Percentiles rank a stretch among this genome's conserved stretches.
These are phyloP conservation scores for Talaromyces stipitatus DNA, from an alignment of 495 filamentous ascomycete species.

Conservation along the genomic window DNA sequence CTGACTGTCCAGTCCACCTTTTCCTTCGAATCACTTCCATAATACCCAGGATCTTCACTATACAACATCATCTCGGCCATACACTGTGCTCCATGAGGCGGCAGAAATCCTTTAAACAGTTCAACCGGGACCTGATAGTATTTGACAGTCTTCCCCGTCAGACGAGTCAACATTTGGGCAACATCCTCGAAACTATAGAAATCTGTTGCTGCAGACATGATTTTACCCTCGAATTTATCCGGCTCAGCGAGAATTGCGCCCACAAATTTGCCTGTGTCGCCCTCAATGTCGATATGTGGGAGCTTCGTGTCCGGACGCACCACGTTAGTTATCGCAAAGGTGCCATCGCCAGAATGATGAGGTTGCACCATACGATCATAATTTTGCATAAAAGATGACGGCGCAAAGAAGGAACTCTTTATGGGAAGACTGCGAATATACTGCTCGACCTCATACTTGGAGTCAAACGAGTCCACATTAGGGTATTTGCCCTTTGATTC, in stretches of 20 bases:
- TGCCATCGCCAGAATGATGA: slow-evolving; percentile 1
- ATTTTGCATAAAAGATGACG: slow-evolving; percentile 14
- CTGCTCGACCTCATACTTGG: slow-evolving; percentile 32
- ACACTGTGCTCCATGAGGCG: slow-evolving; percentile 10
- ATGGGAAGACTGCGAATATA: slow-evolving; percentile 32
- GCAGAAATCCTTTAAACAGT: neutral
- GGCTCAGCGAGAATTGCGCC: slow-evolving; percentile 3
- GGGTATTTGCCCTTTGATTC: slow-evolving; percentile 12
- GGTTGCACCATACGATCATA: neutral
- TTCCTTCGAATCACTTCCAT: slow-evolving; percentile 28
- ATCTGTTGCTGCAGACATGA: slow-evolving; percentile 2
- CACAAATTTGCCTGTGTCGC: slow-evolving; percentile 6
- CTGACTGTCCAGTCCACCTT: slow-evolving; percentile 31
- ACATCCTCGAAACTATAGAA: neutral
- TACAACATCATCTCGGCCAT: slow-evolving; percentile 28
- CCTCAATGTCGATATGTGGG: neutral
- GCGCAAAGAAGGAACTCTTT: slow-evolving; percentile 20
- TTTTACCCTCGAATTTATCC: slow-evolving; percentile 3
- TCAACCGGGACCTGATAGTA: slow-evolving; percentile 3
- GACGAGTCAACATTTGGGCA: neutral
- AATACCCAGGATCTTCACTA: slow-evolving; percentile 39
- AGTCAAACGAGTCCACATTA: slow-evolving; percentile 20
- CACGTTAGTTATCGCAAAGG: neutral
- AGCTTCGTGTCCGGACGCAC: neutral
- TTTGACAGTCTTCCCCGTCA: slow-evolving; percentile 5